Base-by-base conservation (phyloP, 148 eudicot species). In the Silene conica region DNA sequence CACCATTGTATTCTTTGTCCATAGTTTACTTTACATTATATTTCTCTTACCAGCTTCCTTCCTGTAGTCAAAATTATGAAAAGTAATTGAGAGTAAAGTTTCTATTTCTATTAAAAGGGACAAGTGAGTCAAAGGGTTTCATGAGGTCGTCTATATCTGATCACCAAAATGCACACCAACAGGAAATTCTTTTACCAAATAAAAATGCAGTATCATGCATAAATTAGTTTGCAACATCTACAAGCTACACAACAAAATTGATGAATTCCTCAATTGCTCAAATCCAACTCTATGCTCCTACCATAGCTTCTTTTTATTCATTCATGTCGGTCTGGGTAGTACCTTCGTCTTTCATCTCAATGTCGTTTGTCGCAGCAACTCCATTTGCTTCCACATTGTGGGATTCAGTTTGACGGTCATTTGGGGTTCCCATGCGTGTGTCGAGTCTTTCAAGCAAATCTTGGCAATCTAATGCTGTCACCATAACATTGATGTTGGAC, bases 371-470 rank as follows among this genome's bases (percentile, higher is more conserved):
- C 67, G 18, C 73, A 41, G 70, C 66, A 43, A 50, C 71, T 74
- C 65, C 85, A 34, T 22, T 58, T 26, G 64, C 66, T 15, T n/a
- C 80, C 12, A 8, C 67, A 54, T 62, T 20, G 56, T 38, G 23
- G 25, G 57, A 72, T 55, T 76, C 55, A 12, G 63, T 50, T 70
- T 71, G 78, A 45, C 59, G 61, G 58, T 72, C 71, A 34, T 69
- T 54, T 46, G 58, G 77, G 0, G 77, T 70, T 71, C 31, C 88
- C 60, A 54, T n/a, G 34, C 85, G 88, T 71, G 63, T 57, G 10
- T 83, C 81, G 19, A 95, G 82, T 83, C 99, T 87, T 73, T 89
- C 97, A 18, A 92, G 82, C 85, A 95, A 77, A 86, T 95, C 99
- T 77, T 77, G 84, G 88, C 96, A 90, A 78, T 95, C 99, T n/a